Evolutionary conservation across 257 asterid species (phyloP), one percentile per base, ranked within the genome.

Genomic region (Cruciata laevipes): DNA sequence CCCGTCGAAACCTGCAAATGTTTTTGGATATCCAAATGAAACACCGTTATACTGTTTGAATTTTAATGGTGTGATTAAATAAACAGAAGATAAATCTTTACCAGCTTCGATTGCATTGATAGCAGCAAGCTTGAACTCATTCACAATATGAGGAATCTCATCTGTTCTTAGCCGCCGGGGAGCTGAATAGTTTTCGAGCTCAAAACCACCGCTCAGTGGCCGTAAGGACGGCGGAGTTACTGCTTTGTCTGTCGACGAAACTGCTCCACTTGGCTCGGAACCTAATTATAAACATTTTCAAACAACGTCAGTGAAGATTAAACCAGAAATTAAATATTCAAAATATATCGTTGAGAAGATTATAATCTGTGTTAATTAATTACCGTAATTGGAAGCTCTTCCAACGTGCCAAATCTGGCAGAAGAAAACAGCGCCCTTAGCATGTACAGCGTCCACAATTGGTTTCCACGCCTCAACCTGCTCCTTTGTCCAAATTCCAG

Each of bases 241-340:
- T 24, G 33, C 63, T 24, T 13, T 58, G 37, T 58, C 63, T 10
- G 90, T 83, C 52, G 81, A 71, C 14, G 96, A 89, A 58, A 89
- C 67, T 17, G 96, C 95, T 66, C 87, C 89, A 59, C 79, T 79
- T 33, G 96, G 94, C 75, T 86, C 87, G 75, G 77, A 81, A 61
- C 38, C 96, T 84, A 82, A 0, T n/a, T n/a, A n/a, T 27, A 27
- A 27, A 27, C 30, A 27, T 27, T 27, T 27, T 27, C 30, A 27
- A 27, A 27, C 1, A 27, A 27, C 2, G 2, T 27, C 30, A 27
- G 6, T 35, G 38, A 35, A 4, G 4, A 35, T 35, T 35, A 35
- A 9, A 40, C 47, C 14, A 11, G 17, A 40, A 40, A 40, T n/a
- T n/a, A n/a, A 27, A 27, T 27, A 1, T 27, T 27, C 30, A 27